phyloP scores from a whole-genome alignment of 2,329 filamentous ascomycete species.

The Hypoxylon sp. region DNA sequence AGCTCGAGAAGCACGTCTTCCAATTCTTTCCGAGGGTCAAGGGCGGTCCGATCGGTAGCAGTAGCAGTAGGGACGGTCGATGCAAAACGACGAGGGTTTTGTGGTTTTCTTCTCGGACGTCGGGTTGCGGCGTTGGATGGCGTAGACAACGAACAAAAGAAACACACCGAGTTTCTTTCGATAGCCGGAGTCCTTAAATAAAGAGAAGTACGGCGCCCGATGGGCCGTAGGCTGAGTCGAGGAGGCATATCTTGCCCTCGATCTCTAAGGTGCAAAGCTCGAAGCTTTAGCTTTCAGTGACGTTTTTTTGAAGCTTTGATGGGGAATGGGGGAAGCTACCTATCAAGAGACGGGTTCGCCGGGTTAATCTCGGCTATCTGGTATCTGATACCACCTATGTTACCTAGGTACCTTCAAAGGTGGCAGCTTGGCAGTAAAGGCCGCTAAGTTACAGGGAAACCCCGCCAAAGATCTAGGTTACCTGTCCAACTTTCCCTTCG shows the following conservation, averaged over 20 bases:
- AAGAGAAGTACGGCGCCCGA: conserved; percentile 40
- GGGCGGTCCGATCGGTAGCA: conserved; percentile 30
- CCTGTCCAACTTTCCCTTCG: not conserved
- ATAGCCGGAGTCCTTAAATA: conserved; percentile 13
- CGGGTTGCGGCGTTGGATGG: conserved; percentile 29
- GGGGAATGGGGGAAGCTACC: too few species aligned
- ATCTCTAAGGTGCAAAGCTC: conserved; percentile 26
- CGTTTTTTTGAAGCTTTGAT: conserved; percentile 14
- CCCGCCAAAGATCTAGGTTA: conserved; percentile 30
- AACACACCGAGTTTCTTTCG: conserved; percentile 44
- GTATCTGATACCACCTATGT: too few species aligned
- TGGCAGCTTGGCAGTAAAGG: conserved; percentile 11
- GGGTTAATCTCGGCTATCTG: conserved; percentile 34
- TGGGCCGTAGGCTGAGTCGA: conserved; percentile 47
- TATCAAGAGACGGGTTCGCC: conserved; percentile 18
- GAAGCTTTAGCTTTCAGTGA: conserved; percentile 16
- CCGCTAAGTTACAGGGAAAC: not conserved
- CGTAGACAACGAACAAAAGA: conserved; percentile 49
- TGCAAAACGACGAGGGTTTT: conserved; percentile 42
- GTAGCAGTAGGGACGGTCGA: conserved; percentile 38
- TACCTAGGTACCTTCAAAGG: too few species aligned
- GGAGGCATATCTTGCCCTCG: conserved; percentile 47
- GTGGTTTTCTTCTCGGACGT: conserved; percentile 41
- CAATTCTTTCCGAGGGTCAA: conserved; percentile 63
- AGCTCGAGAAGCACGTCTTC: conserved; percentile 70